Percentiles rank a stretch among this genome's conserved stretches.
These are phyloP conservation scores for Psilocybe cubensis DNA, from an alignment of 768 basidiomycete species.

Conservation along the genomic window DNA sequence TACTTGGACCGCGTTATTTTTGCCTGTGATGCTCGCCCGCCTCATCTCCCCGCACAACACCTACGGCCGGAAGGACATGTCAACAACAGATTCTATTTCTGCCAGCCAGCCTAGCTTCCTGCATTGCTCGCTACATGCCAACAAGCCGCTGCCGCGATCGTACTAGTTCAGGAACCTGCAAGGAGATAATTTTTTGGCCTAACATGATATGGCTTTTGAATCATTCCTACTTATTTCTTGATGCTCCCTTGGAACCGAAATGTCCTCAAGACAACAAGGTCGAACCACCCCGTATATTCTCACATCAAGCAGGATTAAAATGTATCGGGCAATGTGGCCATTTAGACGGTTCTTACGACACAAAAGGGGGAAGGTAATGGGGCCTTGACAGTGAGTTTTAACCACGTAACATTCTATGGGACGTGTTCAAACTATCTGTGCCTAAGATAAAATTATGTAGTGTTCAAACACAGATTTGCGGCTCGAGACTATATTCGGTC, in stretches of 20 bases:
- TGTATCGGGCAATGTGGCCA: too few species aligned
- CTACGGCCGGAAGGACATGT: background rate
- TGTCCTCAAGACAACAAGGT: background rate
- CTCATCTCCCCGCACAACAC: constrained; percentile 7
- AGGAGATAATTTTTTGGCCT: too few species aligned
- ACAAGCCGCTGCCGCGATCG: background rate
- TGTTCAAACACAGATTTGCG: too few species aligned
- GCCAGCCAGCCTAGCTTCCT: background rate
- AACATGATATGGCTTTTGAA: too few species aligned
- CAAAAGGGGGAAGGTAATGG: background rate
- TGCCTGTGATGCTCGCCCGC: constrained; percentile 7
- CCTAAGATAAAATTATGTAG: too few species aligned
- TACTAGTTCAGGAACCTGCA: background rate
- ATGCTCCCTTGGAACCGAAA: background rate
- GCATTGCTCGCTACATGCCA: background rate
- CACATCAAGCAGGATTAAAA: background rate
- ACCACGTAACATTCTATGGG: too few species aligned
- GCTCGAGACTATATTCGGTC: too few species aligned
- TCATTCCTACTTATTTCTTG: background rate
- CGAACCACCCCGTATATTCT: background rate
- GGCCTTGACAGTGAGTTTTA: too few species aligned
- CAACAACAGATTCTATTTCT: background rate
- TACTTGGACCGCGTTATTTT: constrained; percentile 9
- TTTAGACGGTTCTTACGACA: background rate
- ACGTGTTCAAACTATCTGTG: too few species aligned